Base-by-base conservation (phyloP, 1,284 basidiomycete genomes). In the Rugosomyces carneus region DNA sequence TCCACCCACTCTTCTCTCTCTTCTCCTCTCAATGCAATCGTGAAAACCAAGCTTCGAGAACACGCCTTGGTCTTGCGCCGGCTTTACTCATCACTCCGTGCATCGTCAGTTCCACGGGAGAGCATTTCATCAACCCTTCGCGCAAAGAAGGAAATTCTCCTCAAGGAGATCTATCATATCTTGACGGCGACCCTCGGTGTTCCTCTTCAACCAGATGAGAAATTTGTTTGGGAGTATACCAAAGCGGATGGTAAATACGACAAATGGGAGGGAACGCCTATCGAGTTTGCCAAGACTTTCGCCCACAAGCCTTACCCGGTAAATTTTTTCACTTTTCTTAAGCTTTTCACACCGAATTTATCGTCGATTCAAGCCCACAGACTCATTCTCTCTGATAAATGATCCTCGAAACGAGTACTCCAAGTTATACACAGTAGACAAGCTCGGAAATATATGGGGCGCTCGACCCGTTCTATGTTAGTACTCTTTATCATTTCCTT, bases 41-140 rank as follows among this genome's bases (percentile, higher is more conserved):
- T 97, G 50, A 93, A 92, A 62, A 80, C 83, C 51, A 94, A 95
- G 69, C 80, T 98, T 37, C 82, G 95, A 53, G 93, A 97, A 65
- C 88, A 93, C 62, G 84, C 86, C 2, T 75, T 97, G 37, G 80
- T 85, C 53, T 79, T 98, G 20, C 86, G 93, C 34, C 66, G 67
- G 15, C 72, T 91, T 31, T 68, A 78, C 40, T 53, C 65, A 29
- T 78, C 72, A 13, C 69, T 82, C 31, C 71, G 70, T 21, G 57
- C 67, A n/a, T 62, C 73, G 27, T 60, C 62, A 18, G 59, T 80
- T 43, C 68, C 75, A 10, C 63, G 70, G 19, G 72, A 74, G 16
- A 67, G 68, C 1, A 62, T 74, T 31, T 54, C 72, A 15, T 62
- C 67, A n/a, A 69, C 73, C 31, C 74, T 86, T 39, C 78, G 84